Conservation (phyloP, 768 basidiomycete genomes). For the Serendipita sp. region DNA sequence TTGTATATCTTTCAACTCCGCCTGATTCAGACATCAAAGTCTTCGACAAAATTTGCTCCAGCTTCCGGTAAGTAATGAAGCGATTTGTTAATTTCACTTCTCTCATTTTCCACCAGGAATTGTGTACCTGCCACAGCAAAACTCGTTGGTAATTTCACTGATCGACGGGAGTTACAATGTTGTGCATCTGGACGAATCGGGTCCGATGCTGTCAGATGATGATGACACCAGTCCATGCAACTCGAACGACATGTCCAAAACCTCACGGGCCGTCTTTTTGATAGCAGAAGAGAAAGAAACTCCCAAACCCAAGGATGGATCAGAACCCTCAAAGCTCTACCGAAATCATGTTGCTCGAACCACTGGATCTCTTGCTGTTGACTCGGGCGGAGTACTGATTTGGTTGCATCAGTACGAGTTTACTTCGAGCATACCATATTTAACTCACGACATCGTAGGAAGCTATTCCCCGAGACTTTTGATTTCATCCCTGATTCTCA, state of each 20-base stretch:
- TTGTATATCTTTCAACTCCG: background rate
- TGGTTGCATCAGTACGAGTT: background rate
- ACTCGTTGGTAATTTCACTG: constrained; percentile 41
- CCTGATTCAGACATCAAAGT: constrained; percentile 24
- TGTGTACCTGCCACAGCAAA: constrained; percentile 31
- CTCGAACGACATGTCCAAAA: constrained; percentile 27
- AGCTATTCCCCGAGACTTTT: background rate
- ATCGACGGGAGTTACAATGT: constrained; percentile 58
- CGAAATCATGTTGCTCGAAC: background rate
- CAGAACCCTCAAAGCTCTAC: background rate
- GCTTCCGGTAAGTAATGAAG: constrained; percentile 28
- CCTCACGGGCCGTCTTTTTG: constrained; percentile 34
- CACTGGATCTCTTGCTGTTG: background rate
- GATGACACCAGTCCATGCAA: background rate
- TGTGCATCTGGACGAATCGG: constrained; percentile 32
- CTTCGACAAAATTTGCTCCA: constrained; percentile 43
- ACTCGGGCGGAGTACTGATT: background rate
- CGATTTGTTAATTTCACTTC: no score
- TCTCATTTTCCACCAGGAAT: constrained; percentile 15
- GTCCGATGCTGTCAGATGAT: constrained; percentile 21
- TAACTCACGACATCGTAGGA: background rate
- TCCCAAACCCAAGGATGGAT: background rate
- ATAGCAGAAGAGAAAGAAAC: constrained; percentile 11
- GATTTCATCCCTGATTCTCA: background rate
- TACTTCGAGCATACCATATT: background rate